Conservation (phyloP, 2,329 filamentous ascomycete genomes). For the Arthrobotrys entomopaga region DNA sequence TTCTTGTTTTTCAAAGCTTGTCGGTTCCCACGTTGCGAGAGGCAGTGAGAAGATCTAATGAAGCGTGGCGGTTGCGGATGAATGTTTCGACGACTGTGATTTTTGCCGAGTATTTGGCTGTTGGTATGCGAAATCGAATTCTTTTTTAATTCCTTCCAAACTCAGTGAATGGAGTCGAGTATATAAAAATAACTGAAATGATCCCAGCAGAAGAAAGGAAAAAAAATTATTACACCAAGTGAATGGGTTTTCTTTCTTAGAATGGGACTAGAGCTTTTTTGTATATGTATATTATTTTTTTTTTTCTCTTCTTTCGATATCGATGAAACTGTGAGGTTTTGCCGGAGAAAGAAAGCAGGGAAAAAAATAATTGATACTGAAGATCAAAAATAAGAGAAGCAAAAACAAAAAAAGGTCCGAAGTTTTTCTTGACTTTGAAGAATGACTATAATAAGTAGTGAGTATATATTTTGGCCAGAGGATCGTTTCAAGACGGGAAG, state of each 20-base stretch:
- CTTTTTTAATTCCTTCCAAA: slow-evolving; percentile 30
- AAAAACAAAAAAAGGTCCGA: slow-evolving; percentile 5
- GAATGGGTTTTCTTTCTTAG: slow-evolving; percentile 46
- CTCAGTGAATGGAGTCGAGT: slow-evolving; percentile 45
- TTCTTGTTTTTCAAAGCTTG: background rate
- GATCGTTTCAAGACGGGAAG: slow-evolving; percentile 32
- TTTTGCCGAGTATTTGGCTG: slow-evolving; percentile 14
- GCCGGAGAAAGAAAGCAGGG: too few species aligned
- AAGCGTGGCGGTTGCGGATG: background rate
- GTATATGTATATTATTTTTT: background rate
- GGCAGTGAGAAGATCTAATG: too few species aligned
- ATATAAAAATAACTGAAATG: slow-evolving; percentile 9
- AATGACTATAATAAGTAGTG: background rate
- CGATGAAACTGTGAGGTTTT: too few species aligned
- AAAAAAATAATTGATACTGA: slow-evolving; percentile 25
- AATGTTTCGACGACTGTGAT: background rate
- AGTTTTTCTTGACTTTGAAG: background rate
- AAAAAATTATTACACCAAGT: slow-evolving; percentile 52
- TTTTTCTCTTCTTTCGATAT: background rate
- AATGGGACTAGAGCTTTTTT: slow-evolving; percentile 31
- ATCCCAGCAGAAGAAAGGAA: slow-evolving; percentile 17
- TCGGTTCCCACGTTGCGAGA: background rate
- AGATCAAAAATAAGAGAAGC: background rate
- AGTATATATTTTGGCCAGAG: background rate
- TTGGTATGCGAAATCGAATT: slow-evolving; percentile 28